Evolutionary conservation across 2,329 filamentous ascomycete genomes (phyloP).

Genomic region (Shiraia sp.): DNA sequence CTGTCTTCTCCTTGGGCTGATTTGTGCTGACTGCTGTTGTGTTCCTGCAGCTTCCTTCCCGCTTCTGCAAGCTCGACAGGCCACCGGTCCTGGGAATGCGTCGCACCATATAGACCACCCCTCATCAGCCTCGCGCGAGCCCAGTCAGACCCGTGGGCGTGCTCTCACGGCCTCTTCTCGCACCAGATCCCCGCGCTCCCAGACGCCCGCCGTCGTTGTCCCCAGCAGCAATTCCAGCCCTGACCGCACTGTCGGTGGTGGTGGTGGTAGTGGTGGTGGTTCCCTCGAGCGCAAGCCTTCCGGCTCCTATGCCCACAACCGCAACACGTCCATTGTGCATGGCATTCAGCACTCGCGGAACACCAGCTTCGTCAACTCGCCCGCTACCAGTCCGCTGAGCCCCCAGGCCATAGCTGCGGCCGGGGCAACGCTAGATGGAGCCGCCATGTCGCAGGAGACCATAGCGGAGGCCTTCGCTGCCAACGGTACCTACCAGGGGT

Average conservation of each 20-base stretch:
- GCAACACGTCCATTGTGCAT: conserved; percentile 96
- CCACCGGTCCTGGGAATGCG: conserved; percentile 35
- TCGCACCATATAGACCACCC: conserved; percentile 43
- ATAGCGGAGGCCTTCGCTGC: conserved; percentile 42
- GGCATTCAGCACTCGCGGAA: conserved; percentile 90
- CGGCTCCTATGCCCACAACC: conserved; percentile 79
- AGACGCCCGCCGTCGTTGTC: conserved; percentile 45
- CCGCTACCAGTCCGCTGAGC: conserved; percentile 79
- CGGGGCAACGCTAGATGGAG: conserved; percentile 43
- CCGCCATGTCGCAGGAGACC: conserved; percentile 46
- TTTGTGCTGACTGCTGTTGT: conserved; percentile 36
- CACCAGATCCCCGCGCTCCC: conserved; percentile 49
- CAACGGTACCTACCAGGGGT: conserved; percentile 27
- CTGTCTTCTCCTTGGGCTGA: conserved; percentile 13
- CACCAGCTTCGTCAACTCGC: conserved; percentile 79
- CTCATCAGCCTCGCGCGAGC: conserved; percentile 45
- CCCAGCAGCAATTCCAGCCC: conserved; percentile 42
- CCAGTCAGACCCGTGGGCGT: conserved; percentile 51
- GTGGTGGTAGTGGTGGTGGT: no score
- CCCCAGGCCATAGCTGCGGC: conserved; percentile 75
- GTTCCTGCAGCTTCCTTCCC: conserved; percentile 45
- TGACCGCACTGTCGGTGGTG: conserved; percentile 35
- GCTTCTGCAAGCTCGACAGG: conserved; percentile 45
- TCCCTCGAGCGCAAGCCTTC: conserved; percentile 56
- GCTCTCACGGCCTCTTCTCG: conserved; percentile 50